Percentiles rank a stretch among this genome's conserved stretches.
Evolutionary conservation across 768 basidiomycete genomes (phyloP).

Genomic region (Leucosporidium creatinivorum): DNA sequence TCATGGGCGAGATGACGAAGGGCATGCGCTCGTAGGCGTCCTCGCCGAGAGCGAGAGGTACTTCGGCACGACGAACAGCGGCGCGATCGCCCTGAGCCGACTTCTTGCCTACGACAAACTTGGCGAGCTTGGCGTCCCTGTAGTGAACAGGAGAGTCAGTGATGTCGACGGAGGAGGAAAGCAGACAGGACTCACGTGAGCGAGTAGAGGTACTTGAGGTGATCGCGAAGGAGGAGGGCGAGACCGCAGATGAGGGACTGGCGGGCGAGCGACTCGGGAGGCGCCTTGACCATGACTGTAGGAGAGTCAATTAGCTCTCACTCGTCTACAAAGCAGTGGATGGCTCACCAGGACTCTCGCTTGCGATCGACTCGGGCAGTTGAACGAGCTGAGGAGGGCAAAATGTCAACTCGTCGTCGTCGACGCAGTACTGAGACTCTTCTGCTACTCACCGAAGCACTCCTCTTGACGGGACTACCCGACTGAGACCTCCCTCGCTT

Average conservation of each 20-base stretch:
- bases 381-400: too few relatives aligned
- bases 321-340: too few relatives aligned
- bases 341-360: too few relatives aligned
- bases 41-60: conserved; percentile 10
- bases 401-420: too few relatives aligned
- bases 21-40: conserved; percentile 64
- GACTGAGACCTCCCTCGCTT: neutral
- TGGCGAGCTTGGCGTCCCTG: conserved; percentile 71
- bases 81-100: conserved; percentile 74
- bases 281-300: neutral
- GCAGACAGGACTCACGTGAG: conserved; percentile 51
- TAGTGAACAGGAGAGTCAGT: neutral
- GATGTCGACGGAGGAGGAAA: neutral
- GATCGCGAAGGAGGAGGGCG: conserved; percentile 75
- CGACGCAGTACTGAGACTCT: too few relatives aligned
- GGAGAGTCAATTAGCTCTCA: too few relatives aligned
- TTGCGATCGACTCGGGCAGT: too few relatives aligned
- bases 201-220: conserved; percentile 74
- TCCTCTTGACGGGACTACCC: too few relatives aligned
- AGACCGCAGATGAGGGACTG: conserved; percentile 70
- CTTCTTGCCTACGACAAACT: conserved; percentile 82
- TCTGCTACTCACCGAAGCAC: too few relatives aligned
- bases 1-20: conserved; percentile 55
- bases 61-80: conserved; percentile 45
- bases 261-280: conserved; percentile 32